Evolutionary conservation across 2,329 filamentous ascomycete species (phyloP), one percentile per base, ranked within the genome.

Genomic region (Colletotrichum endophyticum): DNA sequence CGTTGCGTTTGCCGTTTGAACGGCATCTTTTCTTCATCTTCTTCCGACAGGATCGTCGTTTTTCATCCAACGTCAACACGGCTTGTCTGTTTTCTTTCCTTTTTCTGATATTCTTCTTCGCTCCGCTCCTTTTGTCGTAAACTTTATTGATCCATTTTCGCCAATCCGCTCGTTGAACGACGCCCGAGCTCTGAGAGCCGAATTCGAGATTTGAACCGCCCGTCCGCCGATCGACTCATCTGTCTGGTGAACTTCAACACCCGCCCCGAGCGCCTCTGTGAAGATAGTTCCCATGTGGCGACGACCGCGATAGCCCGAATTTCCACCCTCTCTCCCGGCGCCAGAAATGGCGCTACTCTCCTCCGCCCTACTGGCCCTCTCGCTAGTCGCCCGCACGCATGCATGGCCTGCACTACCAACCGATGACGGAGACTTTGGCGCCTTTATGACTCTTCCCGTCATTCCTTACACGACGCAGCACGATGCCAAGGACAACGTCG

Each of bases 401-500:
- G 78, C 76, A 68, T 78, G 77, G 77, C 76, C 77, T n/a, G 76
- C 76, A 36, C 67, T 79, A 49, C 78, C 78, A 28, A 71, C 70
- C 22, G 72, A 72, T 64, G 77, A 78, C 25, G 76, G 68, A 34
- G 63, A 57, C 39, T 66, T 74, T 25, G 30, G 56, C 49, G 27
- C 34, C 15, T 36, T 67, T 19, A 68, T 69, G 56, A 78, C 73
- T 13, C 70, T 78, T 7, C 77, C 77, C 19, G 68, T 71, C 66
- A 78, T 78, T 15, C 77, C 77, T n/a, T 72, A 77, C 28, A 78
- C 69, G 32, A 66, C 71, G 19, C 59, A 67, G 8, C 15, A 25
- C 16, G 28, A 22, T 13, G 57, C n/a, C 39, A 49, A 53, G 13
- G 39, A 9, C 44, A 15, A 62, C 15, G 67, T 72, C 19, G 69